A percentile compares a stretch with the other conserved stretches of the same genome.
Conservation (phyloP, 352 stramenopile genomes). For the Phytopythium litorale region DNA sequence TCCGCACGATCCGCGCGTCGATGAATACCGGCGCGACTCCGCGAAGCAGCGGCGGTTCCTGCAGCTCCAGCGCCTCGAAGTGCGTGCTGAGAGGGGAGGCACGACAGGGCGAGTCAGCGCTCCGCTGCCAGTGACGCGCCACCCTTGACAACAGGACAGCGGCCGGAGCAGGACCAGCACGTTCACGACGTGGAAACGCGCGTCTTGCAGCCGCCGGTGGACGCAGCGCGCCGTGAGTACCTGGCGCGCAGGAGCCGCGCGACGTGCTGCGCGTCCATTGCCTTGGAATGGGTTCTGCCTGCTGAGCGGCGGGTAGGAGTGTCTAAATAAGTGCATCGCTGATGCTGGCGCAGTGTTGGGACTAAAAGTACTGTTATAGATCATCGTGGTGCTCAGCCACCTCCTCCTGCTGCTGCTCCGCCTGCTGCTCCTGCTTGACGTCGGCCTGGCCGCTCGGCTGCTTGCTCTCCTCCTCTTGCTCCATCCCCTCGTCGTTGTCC, state of each 20-base stretch:
- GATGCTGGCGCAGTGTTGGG: no score
- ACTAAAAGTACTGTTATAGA: not conserved
- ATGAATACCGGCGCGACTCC: constrained; percentile 11
- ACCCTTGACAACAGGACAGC: not conserved
- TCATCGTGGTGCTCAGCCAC: not conserved
- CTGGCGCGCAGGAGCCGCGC: constrained; percentile 23
- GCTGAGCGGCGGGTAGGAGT: no score
- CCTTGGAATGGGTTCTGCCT: no score
- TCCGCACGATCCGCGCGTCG: constrained; percentile 26
- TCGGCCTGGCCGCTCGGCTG: not conserved
- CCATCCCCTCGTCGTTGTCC: constrained; percentile 5
- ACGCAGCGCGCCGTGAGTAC: not conserved
- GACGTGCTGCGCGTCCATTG: constrained; percentile 11
- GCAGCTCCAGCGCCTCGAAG: constrained; percentile 40
- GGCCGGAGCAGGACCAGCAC: not conserved
- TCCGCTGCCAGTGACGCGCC: not conserved
- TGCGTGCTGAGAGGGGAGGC: constrained; percentile 18
- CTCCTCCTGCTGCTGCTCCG: not conserved
- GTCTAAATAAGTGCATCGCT: not conserved
- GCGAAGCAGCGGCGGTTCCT: not conserved
- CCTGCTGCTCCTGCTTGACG: not conserved
- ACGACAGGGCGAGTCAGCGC: not conserved
- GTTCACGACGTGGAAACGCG: not conserved
- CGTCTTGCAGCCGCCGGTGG: not conserved
- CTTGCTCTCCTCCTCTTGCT: not conserved